Evolutionary conservation across 148 eudicot species (phyloP), one percentile per base, ranked within the genome.

Genomic region (Persicaria maculosa): DNA sequence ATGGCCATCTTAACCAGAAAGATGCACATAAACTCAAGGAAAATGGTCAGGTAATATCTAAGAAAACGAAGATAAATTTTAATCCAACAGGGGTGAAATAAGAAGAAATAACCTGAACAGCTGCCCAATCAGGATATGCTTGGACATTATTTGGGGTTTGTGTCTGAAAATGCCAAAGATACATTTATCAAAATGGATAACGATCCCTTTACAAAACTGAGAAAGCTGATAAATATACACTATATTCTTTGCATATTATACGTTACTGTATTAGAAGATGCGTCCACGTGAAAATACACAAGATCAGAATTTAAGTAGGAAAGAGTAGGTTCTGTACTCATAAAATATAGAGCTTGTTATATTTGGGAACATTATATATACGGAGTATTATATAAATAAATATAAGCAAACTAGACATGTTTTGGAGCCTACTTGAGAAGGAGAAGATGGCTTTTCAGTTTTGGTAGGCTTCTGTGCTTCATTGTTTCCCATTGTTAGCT

Each of bases 111-210:
- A 87, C 91, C 87, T 88, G 91, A 17, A 82, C 85, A 77, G 87
- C 80, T 69, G 83, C 84, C 91, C 88, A 88, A 74, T 85, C 87
- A 74, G 87, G 89, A 79, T 79, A 82, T 25, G 81, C 83, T 77
- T 88, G 86, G 55, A 77, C 80, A 55, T 68, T 79, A 71, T 79
- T 79, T 40, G 70, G 70, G 46, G 70, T 65, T 62, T 79, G 86
- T 61, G 84, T 89, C 87, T 88, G 86, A 54, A 74, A 82, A 71
- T 71, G 55, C 17, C 74, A 77, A 79, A 46, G 50, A 52, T 71
- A 4, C 25, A 75, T 43, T 9, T 6, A 44, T 4, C 17, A 52
- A 31, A 53, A 44, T 47, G 16, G 53, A 67, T 57, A 62, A 25
- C 50, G 74, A 65, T 65, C 70, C 40, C 46, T 65, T 65, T 14